Conservation (phyloP, 768 basidiomycete species). For the Phylloporus scabripes region DNA sequence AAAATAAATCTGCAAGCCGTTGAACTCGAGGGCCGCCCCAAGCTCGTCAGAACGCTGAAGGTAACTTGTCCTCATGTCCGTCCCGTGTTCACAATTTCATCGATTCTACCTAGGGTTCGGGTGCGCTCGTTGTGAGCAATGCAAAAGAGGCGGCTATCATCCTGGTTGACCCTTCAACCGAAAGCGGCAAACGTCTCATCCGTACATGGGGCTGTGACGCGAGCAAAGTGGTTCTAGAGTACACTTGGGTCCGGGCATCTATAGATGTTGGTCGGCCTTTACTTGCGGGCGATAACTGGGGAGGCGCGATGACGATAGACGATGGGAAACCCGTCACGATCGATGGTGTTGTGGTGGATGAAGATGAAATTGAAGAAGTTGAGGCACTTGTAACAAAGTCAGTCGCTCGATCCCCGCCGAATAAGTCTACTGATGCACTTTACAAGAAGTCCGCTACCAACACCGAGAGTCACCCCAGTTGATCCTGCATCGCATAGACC, state of each 20-base stretch:
- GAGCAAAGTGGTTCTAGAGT: slow-evolving; percentile 45
- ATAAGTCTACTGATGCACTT: slow-evolving; percentile 14
- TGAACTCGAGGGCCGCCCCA: slow-evolving; percentile 45
- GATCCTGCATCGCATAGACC: slow-evolving; percentile 21
- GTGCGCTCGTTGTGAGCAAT: slow-evolving; percentile 48
- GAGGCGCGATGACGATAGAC: slow-evolving; percentile 34
- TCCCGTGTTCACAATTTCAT: slow-evolving; percentile 1
- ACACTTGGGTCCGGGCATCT: slow-evolving; percentile 48
- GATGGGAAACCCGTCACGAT: slow-evolving; percentile 31
- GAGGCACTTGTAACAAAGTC: slow-evolving; percentile 40
- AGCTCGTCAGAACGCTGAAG: slow-evolving; percentile 46
- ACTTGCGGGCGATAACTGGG: slow-evolving; percentile 48
- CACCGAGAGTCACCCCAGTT: slow-evolving; percentile 54
- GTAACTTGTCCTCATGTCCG: slow-evolving; percentile 24
- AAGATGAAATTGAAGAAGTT: slow-evolving; percentile 37
- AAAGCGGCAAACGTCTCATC: slow-evolving; percentile 52
- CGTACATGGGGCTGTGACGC: slow-evolving; percentile 51
- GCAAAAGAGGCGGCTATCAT: slow-evolving; percentile 52
- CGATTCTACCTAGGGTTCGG: slow-evolving; percentile 41
- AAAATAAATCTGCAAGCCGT: slow-evolving; percentile 55
- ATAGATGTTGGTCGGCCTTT: slow-evolving; percentile 40
- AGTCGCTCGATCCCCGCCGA: slow-evolving; percentile 24
- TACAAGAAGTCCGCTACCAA: slow-evolving; percentile 56
- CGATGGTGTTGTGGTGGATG: slow-evolving; percentile 30
- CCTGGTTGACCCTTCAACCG: slow-evolving; percentile 49